Percentiles rank a stretch among this genome's conserved stretches.
phyloP scores from a whole-genome alignment of 2,329 filamentous ascomycete species.

The Ceratocystis alfenasii region DNA sequence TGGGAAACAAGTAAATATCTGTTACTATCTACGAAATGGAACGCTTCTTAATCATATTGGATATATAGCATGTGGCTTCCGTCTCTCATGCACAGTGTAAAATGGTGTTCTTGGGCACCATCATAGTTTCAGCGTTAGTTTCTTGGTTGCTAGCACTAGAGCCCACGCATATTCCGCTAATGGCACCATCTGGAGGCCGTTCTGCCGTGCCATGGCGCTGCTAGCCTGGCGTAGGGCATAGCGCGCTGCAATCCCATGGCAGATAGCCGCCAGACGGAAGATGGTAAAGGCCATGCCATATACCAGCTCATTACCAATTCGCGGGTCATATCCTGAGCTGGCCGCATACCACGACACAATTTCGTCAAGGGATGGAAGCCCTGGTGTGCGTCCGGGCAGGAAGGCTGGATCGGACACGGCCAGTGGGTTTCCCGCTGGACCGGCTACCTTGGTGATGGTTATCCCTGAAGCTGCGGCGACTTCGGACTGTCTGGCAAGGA shows the following conservation, averaged over 20 bases:
- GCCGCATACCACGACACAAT: conserved; percentile 34
- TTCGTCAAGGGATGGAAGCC: conserved; percentile 40
- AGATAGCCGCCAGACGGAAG: conserved; percentile 50
- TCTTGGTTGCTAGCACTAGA: conserved; percentile 43
- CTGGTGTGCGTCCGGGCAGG: conserved; percentile 49
- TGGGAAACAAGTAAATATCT: too few species aligned
- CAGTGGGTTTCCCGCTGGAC: conserved; percentile 23
- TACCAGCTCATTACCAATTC: conserved; percentile 38
- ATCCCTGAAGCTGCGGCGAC: conserved; percentile 25
- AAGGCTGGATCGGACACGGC: conserved; percentile 39
- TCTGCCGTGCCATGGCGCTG: conserved; percentile 64
- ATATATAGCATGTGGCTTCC: neutral
- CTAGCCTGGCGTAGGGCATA: conserved; percentile 79
- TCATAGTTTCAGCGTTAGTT: conserved; percentile 24
- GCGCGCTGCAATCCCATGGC: conserved; percentile 84
- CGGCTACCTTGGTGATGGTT: conserved; percentile 24
- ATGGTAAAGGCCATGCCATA: conserved; percentile 53
- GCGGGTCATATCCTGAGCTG: conserved; percentile 58
- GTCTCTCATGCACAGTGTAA: conserved; percentile 24
- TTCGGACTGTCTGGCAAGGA: conserved; percentile 28
- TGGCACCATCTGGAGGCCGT: conserved; percentile 56
- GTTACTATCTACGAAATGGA: too few species aligned
- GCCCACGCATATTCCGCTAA: conserved; percentile 72
- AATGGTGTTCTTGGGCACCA: neutral
- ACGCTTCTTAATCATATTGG: neutral